Percentiles rank a stretch among this genome's conserved stretches.
These are phyloP conservation scores for Carex parvula DNA, from an alignment of 176 grass and related monocot species.

Conservation along the genomic window DNA sequence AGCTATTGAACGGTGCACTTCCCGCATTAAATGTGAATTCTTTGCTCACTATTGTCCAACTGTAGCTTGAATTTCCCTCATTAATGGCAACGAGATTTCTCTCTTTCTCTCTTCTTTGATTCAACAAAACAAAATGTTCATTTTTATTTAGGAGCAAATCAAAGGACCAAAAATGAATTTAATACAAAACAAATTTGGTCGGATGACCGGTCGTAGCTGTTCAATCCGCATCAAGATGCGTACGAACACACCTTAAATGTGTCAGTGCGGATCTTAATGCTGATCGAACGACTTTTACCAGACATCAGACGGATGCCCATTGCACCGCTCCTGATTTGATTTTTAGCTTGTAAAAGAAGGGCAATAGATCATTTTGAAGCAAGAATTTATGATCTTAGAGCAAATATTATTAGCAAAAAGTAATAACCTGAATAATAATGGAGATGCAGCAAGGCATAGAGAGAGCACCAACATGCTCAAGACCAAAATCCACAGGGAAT, in stretches of 20 bases:
- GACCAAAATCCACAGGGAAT: background rate
- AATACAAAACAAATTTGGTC: background rate
- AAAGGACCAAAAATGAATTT: background rate
- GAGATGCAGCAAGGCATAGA: constrained; percentile 9
- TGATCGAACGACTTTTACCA: too few species aligned
- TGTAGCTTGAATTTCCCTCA: constrained; percentile 10
- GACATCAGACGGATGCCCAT: too few species aligned
- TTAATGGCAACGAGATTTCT: constrained; percentile 13
- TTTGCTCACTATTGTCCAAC: constrained; percentile 23
- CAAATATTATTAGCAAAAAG: background rate
- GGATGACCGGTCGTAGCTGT: too few species aligned
- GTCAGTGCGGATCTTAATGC: too few species aligned
- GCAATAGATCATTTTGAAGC: background rate
- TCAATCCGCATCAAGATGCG: too few species aligned
- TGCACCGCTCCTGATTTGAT: too few species aligned
- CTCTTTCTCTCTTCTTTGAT: constrained; percentile 3
- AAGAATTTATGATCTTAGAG: background rate
- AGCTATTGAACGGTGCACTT: constrained; percentile 29
- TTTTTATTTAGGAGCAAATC: background rate
- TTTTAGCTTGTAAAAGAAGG: background rate
- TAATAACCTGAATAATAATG: background rate
- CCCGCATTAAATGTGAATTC: constrained; percentile 33
- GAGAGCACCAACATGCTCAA: constrained; percentile 7
- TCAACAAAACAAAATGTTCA: background rate
- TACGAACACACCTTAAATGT: too few species aligned